Evolutionary conservation across 2,329 filamentous ascomycete species (phyloP).

Genomic region (Paramyrothecium roridum): DNA sequence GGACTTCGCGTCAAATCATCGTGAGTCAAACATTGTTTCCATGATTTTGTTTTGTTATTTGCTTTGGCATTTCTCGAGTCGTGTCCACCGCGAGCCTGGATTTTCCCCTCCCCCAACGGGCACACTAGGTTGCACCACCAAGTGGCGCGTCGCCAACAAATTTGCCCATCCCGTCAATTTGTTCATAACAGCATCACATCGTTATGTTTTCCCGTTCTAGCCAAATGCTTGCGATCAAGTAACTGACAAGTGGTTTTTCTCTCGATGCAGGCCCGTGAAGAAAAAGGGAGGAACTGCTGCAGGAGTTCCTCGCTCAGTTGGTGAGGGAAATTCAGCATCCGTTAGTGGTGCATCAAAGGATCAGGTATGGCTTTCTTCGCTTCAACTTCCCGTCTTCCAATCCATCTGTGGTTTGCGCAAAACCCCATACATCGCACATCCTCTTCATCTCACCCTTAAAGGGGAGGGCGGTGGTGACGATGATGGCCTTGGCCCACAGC

Average conservation of each 20-base stretch:
- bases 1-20: slow-evolving; percentile 67
- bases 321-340: slow-evolving; percentile 61
- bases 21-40: slow-evolving; percentile 44
- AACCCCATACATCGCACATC: background rate
- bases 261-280: slow-evolving; percentile 60
- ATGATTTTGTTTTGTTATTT: background rate
- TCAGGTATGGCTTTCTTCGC: slow-evolving; percentile 40
- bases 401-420: background rate
- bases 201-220: slow-evolving; percentile 2
- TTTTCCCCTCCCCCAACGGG: background rate
- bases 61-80: background rate
- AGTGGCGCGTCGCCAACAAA: background rate
- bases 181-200: background rate
- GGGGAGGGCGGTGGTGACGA: slow-evolving; percentile 1
- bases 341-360: slow-evolving; percentile 51
- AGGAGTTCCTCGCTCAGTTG: slow-evolving; percentile 63
- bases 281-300: slow-evolving; percentile 68
- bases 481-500: slow-evolving; percentile 8
- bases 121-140: background rate
- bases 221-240: no score
- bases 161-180: background rate
- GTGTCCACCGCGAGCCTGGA: background rate
- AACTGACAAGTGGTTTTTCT: slow-evolving; percentile 5
- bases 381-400: background rate
- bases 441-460: background rate